phyloP scores from a whole-genome alignment of 2,329 filamentous ascomycete species.

The Thelonectria blattea region DNA sequence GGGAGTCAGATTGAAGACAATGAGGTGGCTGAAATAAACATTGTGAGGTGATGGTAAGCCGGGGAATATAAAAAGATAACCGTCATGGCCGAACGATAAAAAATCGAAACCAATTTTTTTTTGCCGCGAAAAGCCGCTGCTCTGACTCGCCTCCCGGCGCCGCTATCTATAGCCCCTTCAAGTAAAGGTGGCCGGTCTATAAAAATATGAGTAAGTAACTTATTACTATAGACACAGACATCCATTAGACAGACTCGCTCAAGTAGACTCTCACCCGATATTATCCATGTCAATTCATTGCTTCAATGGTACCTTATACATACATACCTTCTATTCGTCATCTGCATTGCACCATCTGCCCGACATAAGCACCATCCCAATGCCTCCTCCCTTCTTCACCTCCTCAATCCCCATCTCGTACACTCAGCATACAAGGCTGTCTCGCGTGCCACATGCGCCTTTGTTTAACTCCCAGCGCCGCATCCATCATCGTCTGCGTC shows the following conservation, averaged over 20 bases:
- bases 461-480: constrained; percentile 63
- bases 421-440: constrained; percentile 61
- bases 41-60: background rate
- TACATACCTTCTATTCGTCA: constrained; percentile 15
- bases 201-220: too few relatives aligned
- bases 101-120: constrained; percentile 26
- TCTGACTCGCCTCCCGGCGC: constrained; percentile 24
- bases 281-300: constrained; percentile 11
- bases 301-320: constrained; percentile 1
- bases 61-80: too few relatives aligned
- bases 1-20: background rate
- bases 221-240: too few relatives aligned
- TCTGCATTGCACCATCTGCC: constrained; percentile 17
- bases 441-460: constrained; percentile 70
- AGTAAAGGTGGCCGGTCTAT: background rate
- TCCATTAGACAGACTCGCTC: too few relatives aligned
- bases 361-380: constrained; percentile 17
- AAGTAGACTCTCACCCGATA: background rate
- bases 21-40: too few relatives aligned
- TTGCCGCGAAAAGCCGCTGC: constrained; percentile 38
- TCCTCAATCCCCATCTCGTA: constrained; percentile 50
- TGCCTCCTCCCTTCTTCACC: background rate
- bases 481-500: constrained; percentile 64
- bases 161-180: constrained; percentile 2
- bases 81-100: background rate